Evolutionary conservation across 495 filamentous ascomycete species (phyloP), one percentile per base, ranked within the genome.

Genomic region (Cercophora newfieldiana): DNA sequence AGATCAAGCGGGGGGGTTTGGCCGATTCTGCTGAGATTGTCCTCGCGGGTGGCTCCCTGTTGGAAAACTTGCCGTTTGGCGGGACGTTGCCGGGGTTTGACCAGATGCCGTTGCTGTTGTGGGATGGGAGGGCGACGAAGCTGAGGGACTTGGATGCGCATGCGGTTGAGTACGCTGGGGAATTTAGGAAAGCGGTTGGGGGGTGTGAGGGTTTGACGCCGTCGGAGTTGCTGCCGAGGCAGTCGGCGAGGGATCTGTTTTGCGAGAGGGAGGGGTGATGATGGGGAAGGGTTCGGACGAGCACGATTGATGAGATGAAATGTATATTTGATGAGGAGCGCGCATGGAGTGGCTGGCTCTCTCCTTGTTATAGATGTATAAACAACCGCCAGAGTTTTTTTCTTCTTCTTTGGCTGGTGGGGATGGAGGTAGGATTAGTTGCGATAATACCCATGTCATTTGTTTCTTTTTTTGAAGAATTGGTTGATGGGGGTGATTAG

Each of bases 131-230:
- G 29, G 5, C 61, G 14, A 74, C 72, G n/a, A 66, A 57, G 3
- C 59, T 77, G 4, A 59, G 55, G 47, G 68, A 72, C 4, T 71
- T 87, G 29, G 74, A 80, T 57, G 67, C 62, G 2, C 65, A 62
- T 8, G 76, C 81, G 18, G 66, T 56, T 6, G 78, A 77, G 18
- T 87, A 82, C 63, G 71, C 77, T 24, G 57, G 69, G 0, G 72
- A 77, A 51, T 83, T 84, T 56, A 76, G 80, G 30, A 68, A 63
- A 14, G 69, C 72, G 3, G 74, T 81, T 2, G 81, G 81, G 12
- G 71, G 71, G 1, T 84, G 81, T 56, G 71, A 74, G 5, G 57
- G 49, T n/a, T 60, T 76, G 33, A 37, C 65, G 4, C 28, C 56
- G 0, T 71, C 68, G 48, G 71, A 76, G 14, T 49, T 73, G 37